Evolutionary conservation across 257 asterid genomes (phyloP), one percentile per base, ranked within the genome.

Genomic region (Lantana camara): DNA sequence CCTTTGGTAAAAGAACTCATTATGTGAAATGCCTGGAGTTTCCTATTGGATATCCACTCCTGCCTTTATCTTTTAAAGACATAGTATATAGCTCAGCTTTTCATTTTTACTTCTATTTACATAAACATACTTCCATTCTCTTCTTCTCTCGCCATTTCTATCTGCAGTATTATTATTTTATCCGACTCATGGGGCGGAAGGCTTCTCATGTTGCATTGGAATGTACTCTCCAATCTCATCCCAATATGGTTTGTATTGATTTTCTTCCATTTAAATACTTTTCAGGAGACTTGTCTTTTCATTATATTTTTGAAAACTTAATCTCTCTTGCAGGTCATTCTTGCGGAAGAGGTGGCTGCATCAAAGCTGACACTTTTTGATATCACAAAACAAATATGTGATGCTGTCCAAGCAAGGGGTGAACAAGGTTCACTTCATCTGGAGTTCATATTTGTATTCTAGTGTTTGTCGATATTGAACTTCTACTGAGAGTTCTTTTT

Each of bases 171-270:
- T 93, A 93, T 70, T 93, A 93, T 57, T 93, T 93, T 69, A 84
- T 93, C 72, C 85, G 96, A 60, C 96, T 93, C 75, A 93, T 90
- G 99, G 99, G 99, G 48, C 81, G 99, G 62, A 93, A 90, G 82
- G 96, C 97, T 66, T 93, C 99, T 55, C 99, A 93, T 67, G 97
- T 93, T 78, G 96, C 99, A 32, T 45, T 94, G 79, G 99, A 94
- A 55, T 94, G 99, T 80, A 83, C 97, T 21, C 96, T 94, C 41
- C 99, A 94, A 57, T 90, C 99, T 2, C 98, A 94, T 76, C 96
- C 99, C 69, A 94, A 94, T 79, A 88, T 94, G 99, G 99, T 94
- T 59, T 63, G 85, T 72, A 47, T 40, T 34, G 40, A 35, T 58
- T 67, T 53, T 27, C 12, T 19, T 15, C n/a, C 21, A 44, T 13